Evolutionary conservation across 139 green algal species (phyloP), one percentile per base, ranked within the genome.

Genomic region (Mesotaenium endlicherianum): DNA sequence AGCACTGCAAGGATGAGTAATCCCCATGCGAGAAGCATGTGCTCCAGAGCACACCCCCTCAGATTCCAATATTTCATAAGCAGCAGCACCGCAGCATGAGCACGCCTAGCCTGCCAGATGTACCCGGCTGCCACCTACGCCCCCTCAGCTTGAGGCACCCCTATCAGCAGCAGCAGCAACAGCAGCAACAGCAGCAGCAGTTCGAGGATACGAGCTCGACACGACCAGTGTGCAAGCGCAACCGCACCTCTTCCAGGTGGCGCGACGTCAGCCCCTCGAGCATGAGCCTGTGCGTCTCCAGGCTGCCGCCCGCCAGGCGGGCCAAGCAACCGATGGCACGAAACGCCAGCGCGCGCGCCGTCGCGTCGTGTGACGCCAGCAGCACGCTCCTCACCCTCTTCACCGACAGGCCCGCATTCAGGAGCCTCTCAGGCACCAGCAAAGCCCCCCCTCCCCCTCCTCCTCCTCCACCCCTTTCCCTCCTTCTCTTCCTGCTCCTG

Each of bases 331-430:
- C 70, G 11, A 79, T 79, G 31, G 41, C 41, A 8, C 47, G 11
- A 6, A 79, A 70, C 44, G 70, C 45, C 8, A 79, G 70, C 8
- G 70, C 70, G 40, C 70, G 70, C 44, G 70, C 70, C 5, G 8
- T 70, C 6, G 70, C 38, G 8, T 79, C 70, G 20, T 31, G 11
- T 8, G 31, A 49, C 17, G 47, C 42, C 5, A 79, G 11, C 5
- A 79, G 11, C 43, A 70, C 70, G 5, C 31, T 5, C 47, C 41
- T 79, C 44, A 79, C 47, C 11, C 70, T 75, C 11, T 79, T 79
- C 47, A 79, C 38, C 20, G 41, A 31, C 11, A 76, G 47, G 6
- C 43, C 11, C 17, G 70, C 31, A 70, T 79, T 79, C 11, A 79
- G 47, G 39, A 79, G 70, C 47, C 47, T 67, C 42, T 8, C 70